A percentile compares a stretch with the other conserved stretches of the same genome.
Evolutionary conservation across 148 eudicot genomes (phyloP).

Genomic region (Arbutus unedo): DNA sequence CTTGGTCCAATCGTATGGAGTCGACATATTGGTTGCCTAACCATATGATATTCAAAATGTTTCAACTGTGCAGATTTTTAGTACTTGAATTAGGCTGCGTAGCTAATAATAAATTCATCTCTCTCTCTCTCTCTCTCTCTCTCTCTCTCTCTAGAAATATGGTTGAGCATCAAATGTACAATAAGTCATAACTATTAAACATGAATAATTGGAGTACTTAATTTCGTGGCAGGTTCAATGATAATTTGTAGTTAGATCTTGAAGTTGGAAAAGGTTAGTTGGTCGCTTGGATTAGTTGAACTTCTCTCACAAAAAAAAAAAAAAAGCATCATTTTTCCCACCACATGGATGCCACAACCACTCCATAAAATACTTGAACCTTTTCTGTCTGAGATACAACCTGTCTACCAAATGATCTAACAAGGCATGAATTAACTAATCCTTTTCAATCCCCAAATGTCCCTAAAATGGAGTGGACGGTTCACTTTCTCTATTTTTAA

Average conservation of each 20-base stretch:
- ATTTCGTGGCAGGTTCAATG: too few relatives aligned
- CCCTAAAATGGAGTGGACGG: too few relatives aligned
- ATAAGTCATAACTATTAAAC: background rate
- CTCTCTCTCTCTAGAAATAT: too few relatives aligned
- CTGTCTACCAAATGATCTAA: too few relatives aligned
- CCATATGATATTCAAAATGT: background rate
- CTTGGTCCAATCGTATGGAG: background rate
- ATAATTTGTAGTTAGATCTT: too few relatives aligned
- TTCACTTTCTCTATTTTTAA: background rate
- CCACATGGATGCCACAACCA: slow-evolving; percentile 18
- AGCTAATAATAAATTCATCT: background rate
- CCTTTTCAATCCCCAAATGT: too few relatives aligned
- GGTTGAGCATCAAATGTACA: background rate
- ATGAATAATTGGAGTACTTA: too few relatives aligned
- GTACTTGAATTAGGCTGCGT: background rate
- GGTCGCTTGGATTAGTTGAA: slow-evolving; percentile 8
- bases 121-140: background rate
- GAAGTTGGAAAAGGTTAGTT: background rate
- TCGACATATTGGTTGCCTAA: background rate
- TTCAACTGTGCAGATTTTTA: background rate
- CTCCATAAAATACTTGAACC: background rate
- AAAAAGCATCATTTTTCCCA: background rate
- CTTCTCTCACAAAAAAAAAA: background rate
- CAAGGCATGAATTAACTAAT: too few relatives aligned
- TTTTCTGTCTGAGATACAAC: background rate